Conservation (phyloP, 2,329 filamentous ascomycete species). For the Botrytis squamosa region DNA sequence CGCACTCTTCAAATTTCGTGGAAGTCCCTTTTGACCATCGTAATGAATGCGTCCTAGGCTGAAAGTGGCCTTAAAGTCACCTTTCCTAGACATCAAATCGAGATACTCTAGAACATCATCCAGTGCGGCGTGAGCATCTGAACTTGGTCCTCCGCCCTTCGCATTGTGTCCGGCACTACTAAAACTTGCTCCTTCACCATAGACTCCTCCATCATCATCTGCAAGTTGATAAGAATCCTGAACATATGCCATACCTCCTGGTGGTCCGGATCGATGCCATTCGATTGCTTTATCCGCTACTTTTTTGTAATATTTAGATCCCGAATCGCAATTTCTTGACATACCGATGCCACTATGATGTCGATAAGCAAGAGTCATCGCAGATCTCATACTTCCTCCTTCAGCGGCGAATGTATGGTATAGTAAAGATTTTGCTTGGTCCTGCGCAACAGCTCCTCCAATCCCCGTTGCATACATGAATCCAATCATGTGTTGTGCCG, state of each 20-base stretch:
- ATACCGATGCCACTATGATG: slow-evolving; percentile 84
- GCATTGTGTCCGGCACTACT: slow-evolving; percentile 84
- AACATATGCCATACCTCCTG: slow-evolving; percentile 77
- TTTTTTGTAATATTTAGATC: slow-evolving; percentile 84
- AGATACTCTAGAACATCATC: slow-evolving; percentile 93
- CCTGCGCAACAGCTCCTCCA: slow-evolving; percentile 72
- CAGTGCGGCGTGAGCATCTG: slow-evolving; percentile 79
- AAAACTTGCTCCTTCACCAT: slow-evolving; percentile 91
- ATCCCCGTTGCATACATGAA: slow-evolving; percentile 95
- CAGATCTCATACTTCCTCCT: slow-evolving; percentile 75
- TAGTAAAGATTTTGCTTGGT: slow-evolving; percentile 87
- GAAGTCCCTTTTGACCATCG: slow-evolving; percentile 61
- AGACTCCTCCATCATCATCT: slow-evolving; percentile 88
- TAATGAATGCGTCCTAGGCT: slow-evolving; percentile 68
- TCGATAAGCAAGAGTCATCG: slow-evolving; percentile 91
- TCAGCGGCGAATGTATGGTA: slow-evolving; percentile 94
- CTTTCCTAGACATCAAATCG: slow-evolving; percentile 70
- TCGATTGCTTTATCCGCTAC: slow-evolving; percentile 90
- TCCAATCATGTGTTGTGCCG: slow-evolving; percentile 92
- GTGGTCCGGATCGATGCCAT: slow-evolving; percentile 86
- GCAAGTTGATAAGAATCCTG: slow-evolving; percentile 81
- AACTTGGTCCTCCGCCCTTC: slow-evolving; percentile 67
- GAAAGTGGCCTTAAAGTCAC: slow-evolving; percentile 69
- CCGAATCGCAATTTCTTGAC: slow-evolving; percentile 79
- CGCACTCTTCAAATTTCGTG: slow-evolving; percentile 60